phyloP scores from a whole-genome alignment of 495 filamentous ascomycete species.

The Penicillium fimorum region DNA sequence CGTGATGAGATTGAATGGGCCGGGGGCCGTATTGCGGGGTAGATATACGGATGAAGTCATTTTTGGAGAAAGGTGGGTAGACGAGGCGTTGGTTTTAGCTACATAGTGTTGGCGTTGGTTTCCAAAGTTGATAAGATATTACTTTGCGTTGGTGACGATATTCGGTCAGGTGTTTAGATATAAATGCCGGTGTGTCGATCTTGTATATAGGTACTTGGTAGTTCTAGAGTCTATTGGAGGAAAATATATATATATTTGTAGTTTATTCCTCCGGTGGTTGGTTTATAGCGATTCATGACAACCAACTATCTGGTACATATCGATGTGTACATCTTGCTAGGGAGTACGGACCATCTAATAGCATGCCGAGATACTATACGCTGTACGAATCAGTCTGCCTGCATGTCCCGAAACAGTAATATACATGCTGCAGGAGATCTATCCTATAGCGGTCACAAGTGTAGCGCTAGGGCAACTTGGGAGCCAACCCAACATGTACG shows the following conservation, averaged over 20 bases:
- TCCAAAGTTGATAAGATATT: not conserved
- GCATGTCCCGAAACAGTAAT: conserved; percentile 22
- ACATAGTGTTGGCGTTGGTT: not conserved
- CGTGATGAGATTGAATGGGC: not conserved
- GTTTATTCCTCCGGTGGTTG: not conserved
- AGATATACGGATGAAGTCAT: conserved; percentile 6
- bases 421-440: conserved; percentile 21
- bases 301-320: not conserved
- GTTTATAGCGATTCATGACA: not conserved
- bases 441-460: conserved; percentile 9
- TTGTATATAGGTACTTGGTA: not conserved
- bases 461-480: conserved; percentile 1
- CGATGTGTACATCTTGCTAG: not conserved
- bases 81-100: not conserved
- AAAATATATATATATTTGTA: not conserved
- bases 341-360: not conserved
- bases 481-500: not conserved
- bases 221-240: not conserved
- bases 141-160: not conserved
- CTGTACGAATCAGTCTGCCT: conserved; percentile 12
- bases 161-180: not conserved
- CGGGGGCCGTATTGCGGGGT: not conserved
- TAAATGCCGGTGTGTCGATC: conserved; percentile 3
- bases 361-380: not conserved
- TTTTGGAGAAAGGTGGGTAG: not conserved